Evolutionary conservation across 1,284 basidiomycete genomes (phyloP), one percentile per base, ranked within the genome.

Genomic region (Inonotus obliquus): DNA sequence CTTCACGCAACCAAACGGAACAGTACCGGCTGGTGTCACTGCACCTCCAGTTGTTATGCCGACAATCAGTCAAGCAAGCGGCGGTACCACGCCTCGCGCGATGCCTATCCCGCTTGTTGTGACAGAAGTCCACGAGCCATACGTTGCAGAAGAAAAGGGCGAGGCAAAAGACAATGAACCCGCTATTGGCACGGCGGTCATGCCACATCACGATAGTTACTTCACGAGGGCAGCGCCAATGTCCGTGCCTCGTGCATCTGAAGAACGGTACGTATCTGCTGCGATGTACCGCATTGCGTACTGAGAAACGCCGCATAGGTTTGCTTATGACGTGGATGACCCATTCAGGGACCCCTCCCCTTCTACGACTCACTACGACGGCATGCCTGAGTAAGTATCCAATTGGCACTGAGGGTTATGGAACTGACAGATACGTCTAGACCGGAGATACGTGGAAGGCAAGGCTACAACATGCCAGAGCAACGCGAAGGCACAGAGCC

Each of bases 291-390:
- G 9, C 49, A 19, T 54, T 17, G 48, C 17, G 38, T n/a, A 14
- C 25, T 21, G 5, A 19, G 32, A 23, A 5, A 38, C 3, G 13
- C 52, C 5, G 23, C n/a, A 37, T 27, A 13, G 10, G 13, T 55
- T 6, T 44, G 59, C 57, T 2, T 49, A 63, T 27, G 45, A 56
- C 29, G 13, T 25, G 6, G 62, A 63, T 10, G 62, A 63, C 48
- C 62, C 62, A 11, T 63, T 63, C 29, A 60, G 62, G 39, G 62
- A 63, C 56, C 62, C 62, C 4, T 57, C 65, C 14, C 51, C 56
- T 51, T 61, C 49, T 2, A 51, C 65, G 29, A 63, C 52, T 7
- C 65, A 72, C 25, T 49, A 56, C 6, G 47, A 49, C 39, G 25
- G 9, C 13, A 52, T 63, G 60, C 62, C 56, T 38, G 52, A 64